Evolutionary conservation across 1,284 basidiomycete genomes (phyloP).

Genomic region (Cutaneotrichosporon cutaneum): DNA sequence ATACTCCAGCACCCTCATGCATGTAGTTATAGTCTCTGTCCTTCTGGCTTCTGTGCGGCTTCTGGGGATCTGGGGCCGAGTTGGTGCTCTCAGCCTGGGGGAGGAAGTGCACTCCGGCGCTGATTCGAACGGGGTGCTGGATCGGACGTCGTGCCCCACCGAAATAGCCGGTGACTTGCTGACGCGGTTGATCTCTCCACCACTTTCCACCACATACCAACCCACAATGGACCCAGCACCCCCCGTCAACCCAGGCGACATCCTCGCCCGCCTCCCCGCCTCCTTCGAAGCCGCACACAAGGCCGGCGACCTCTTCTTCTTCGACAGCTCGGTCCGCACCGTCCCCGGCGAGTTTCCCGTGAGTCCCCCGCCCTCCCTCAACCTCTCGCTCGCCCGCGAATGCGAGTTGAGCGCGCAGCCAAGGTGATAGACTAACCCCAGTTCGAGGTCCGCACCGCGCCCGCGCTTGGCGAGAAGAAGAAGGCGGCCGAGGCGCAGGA

Average conservation of each 20-base stretch:
- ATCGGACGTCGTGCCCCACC: no score
- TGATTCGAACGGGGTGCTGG: not conserved
- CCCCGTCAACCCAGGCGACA: slow-evolving; percentile 50
- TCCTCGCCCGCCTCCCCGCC: slow-evolving; percentile 62
- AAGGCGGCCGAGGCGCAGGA: not conserved
- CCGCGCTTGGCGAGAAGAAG: slow-evolving; percentile 71
- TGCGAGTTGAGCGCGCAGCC: no score
- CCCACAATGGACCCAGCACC: slow-evolving; percentile 39
- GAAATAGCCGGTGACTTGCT: no score
- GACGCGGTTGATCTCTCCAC: no score
- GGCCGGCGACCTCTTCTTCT: slow-evolving; percentile 73
- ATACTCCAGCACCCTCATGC: no score
- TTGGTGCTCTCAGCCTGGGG: no score
- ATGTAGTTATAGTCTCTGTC: slow-evolving; percentile 7
- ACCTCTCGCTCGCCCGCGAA: not conserved
- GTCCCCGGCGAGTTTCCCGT: slow-evolving; percentile 47
- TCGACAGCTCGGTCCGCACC: slow-evolving; percentile 64
- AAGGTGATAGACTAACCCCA: slow-evolving; percentile 53
- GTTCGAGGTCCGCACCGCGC: slow-evolving; percentile 79
- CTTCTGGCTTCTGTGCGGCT: no score
- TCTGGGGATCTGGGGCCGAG: no score
- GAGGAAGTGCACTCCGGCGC: not conserved
- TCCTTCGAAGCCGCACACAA: slow-evolving; percentile 63
- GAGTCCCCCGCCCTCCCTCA: not conserved
- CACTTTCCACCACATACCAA: not conserved